A percentile compares a stretch with the other conserved stretches of the same genome.
Conservation (phyloP, 2,329 filamentous ascomycete genomes). For the Aplosporella prunicola region DNA sequence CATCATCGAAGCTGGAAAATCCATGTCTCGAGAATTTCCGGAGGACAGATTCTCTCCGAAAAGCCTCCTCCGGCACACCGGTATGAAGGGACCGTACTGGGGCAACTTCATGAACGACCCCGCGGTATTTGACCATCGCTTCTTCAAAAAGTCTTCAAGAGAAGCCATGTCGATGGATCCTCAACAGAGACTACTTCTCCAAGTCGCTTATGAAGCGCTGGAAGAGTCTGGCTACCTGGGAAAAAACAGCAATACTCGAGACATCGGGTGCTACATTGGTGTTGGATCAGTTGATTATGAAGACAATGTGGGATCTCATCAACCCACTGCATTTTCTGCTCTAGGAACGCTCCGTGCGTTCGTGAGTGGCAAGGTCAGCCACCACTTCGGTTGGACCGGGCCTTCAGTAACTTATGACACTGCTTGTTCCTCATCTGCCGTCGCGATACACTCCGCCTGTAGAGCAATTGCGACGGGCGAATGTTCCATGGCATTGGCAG, state of each 20-base stretch:
- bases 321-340: constrained; percentile 20
- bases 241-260: constrained; percentile 15
- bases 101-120: constrained; percentile 10
- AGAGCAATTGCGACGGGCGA: constrained; percentile 21
- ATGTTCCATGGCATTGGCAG: constrained; percentile 24
- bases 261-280: constrained; percentile 27
- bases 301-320: constrained; percentile 25
- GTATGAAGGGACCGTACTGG: not conserved
- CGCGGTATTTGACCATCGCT: constrained; percentile 5
- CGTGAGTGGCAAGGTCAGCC: constrained; percentile 12
- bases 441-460: constrained; percentile 20
- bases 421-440: constrained; percentile 18
- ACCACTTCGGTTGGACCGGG: constrained; percentile 14
- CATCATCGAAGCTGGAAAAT: not conserved
- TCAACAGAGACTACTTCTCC: constrained; percentile 12
- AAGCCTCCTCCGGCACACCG: not conserved
- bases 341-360: constrained; percentile 14
- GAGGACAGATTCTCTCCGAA: not conserved
- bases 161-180: constrained; percentile 10
- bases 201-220: constrained; percentile 6
- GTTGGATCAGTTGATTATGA: constrained; percentile 24
- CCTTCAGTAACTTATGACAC: constrained; percentile 17
- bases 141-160: constrained; percentile 7
- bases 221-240: constrained; percentile 18
- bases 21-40: not conserved